These are phyloP conservation scores for Trypanosoma platydactyli DNA, from an alignment of 208 protist species.

Conservation along the genomic window DNA sequence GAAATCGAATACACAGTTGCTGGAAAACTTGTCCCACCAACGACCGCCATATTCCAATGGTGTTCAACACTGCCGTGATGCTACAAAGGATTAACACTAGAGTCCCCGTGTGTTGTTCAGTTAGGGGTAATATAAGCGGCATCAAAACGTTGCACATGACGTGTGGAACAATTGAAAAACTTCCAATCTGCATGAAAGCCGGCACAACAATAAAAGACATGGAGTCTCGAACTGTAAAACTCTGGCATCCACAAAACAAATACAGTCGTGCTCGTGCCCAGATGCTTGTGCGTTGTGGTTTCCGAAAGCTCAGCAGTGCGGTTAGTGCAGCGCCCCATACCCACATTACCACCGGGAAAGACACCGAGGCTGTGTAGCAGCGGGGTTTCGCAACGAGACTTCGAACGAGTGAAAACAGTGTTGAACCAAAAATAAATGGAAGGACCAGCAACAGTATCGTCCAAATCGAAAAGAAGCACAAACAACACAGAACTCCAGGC, in stretches of 20 bases:
- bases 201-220: constrained; percentile 15
- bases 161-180: constrained; percentile 20
- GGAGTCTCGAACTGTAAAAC: constrained; percentile 6
- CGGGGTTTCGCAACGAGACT: constrained; percentile 4
- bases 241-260: constrained; percentile 23
- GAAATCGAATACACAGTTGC: background rate
- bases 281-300: background rate
- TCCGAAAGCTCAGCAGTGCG: background rate
- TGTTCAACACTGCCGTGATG: background rate
- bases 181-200: constrained; percentile 15
- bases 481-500: constrained; percentile 6
- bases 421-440: constrained; percentile 17
- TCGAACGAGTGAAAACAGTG: background rate
- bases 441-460: constrained; percentile 12
- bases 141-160: background rate
- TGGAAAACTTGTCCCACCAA: background rate
- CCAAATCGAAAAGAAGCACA: constrained; percentile 18
- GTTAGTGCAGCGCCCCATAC: background rate
- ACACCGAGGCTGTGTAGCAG: constrained; percentile 7
- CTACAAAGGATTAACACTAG: background rate
- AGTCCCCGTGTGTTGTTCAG: background rate
- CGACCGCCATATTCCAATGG: background rate
- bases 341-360: constrained; percentile 4
- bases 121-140: background rate
- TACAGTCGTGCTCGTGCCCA: background rate